Evolutionary conservation across 345 rosid species (phyloP).

Genomic region (Sisymbrium irio): DNA sequence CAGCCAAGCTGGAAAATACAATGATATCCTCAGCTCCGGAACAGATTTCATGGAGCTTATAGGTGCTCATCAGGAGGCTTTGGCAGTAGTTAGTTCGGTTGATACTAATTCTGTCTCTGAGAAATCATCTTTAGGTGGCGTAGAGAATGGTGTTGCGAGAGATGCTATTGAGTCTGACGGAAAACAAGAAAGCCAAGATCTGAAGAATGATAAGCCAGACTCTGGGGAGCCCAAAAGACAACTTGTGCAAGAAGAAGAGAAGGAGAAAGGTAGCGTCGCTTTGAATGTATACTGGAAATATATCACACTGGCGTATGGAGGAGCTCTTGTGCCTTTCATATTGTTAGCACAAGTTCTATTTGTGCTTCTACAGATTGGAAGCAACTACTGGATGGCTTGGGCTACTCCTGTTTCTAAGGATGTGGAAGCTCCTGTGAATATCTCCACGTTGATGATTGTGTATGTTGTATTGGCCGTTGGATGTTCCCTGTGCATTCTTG

Average conservation of each 20-base stretch:
- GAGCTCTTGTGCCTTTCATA: conserved; percentile 69
- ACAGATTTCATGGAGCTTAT: conserved; percentile 78
- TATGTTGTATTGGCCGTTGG: conserved; percentile 54
- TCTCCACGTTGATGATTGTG: conserved; percentile 48
- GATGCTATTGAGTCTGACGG: conserved; percentile 17
- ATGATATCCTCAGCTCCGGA: conserved; percentile 60
- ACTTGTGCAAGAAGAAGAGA: conserved; percentile 77
- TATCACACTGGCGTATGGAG: conserved; percentile 63
- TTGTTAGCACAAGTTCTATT: conserved; percentile 59
- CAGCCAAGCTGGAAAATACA: conserved; percentile 67
- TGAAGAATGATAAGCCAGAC: conserved; percentile 40
- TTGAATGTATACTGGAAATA: conserved; percentile 63
- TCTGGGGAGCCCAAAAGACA: conserved; percentile 47
- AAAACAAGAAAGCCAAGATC: conserved; percentile 35
- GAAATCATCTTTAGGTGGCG: conserved; percentile 10
- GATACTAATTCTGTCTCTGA: conserved; percentile 38
- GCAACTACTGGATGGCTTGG: conserved; percentile 93
- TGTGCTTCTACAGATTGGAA: conserved; percentile 70
- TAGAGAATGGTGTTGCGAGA: conserved; percentile 24
- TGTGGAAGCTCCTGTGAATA: conserved; percentile 48
- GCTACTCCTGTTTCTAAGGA: conserved; percentile 63
- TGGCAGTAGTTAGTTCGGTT: conserved; percentile 50
- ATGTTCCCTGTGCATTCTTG: conserved; percentile 59
- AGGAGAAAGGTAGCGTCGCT: conserved; percentile 76
- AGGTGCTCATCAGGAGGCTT: conserved; percentile 65